Evolutionary conservation across 495 filamentous ascomycete genomes (phyloP), one percentile per base, ranked within the genome.

Genomic region (Apiosordaria backusii): DNA sequence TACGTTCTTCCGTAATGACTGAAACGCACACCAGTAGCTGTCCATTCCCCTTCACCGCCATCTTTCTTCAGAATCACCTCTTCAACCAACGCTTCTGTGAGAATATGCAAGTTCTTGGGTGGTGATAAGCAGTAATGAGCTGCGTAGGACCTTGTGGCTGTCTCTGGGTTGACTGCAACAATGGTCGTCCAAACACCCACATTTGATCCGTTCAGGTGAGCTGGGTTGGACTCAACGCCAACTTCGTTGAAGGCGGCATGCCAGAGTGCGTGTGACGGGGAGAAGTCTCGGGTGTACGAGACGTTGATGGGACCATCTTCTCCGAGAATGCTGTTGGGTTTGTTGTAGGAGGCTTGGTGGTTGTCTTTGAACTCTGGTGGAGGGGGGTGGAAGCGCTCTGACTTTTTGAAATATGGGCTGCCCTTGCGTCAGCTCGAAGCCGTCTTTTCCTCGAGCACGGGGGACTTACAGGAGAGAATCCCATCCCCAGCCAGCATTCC

Each of bases 401-500:
- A 77, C 61, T 79, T 84, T 66, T 82, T 82, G 69, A 82, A 83
- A 61, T 73, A 83, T 0, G 79, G 81, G 22, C 81, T 81, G 65
- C n/a, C 29, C 0, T 4, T 22, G 16, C 10, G 52, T 55, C 52
- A 55, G 52, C 21, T 55, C 52, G 7, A 13, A 59, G 18, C 55
- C 50, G 21, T 68, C 29, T 59, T 27, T 13, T 57, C 16, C 10
- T 22, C 35, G 61, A 59, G 24, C n/a, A n/a, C n/a, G n/a, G n/a
- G 61, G 24, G 52, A 54, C 80, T 71, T 27, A 79, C 75, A 81
- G 68, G 29, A 87, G 69, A 19, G 70, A 74, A 5, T 87, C 77
- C 85, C 86, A 88, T 40, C 77, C 82, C 87, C 86, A 89, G 1
- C 84, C 84, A 2, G 71, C 65, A 23, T 84, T 83, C 6, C 86